Evolutionary conservation across 495 filamentous ascomycete species (phyloP).

Genomic region (Thermothielavioides terrestris): DNA sequence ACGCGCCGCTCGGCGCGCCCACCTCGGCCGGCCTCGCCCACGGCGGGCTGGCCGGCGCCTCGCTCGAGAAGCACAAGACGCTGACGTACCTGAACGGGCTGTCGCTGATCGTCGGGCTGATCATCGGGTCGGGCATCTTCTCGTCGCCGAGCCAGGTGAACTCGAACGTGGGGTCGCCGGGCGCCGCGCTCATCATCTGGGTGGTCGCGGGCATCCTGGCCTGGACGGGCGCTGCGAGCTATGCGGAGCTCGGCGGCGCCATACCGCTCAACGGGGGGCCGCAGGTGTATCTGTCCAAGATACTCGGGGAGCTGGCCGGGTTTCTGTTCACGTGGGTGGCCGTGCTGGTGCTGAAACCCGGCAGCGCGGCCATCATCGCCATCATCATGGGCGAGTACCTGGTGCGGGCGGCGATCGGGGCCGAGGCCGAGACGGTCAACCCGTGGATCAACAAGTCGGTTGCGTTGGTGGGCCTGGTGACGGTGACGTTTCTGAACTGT

Average conservation of each 20-base stretch:
- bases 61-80: slow-evolving; percentile 89
- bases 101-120: slow-evolving; percentile 80
- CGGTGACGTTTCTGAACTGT: slow-evolving; percentile 80
- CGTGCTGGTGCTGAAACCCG: slow-evolving; percentile 87
- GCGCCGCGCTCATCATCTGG: slow-evolving; percentile 86
- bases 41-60: slow-evolving; percentile 41
- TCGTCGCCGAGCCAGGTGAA: slow-evolving; percentile 93
- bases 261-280: slow-evolving; percentile 93
- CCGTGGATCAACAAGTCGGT: slow-evolving; percentile 88
- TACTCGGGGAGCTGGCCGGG: slow-evolving; percentile 84
- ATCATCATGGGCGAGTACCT: slow-evolving; percentile 98
- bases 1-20: slow-evolving; percentile 72
- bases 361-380: slow-evolving; percentile 84
- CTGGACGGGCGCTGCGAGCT: slow-evolving; percentile 94
- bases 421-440: slow-evolving; percentile 65
- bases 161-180: slow-evolving; percentile 82
- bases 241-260: slow-evolving; percentile 90
- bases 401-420: slow-evolving; percentile 73
- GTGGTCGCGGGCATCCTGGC: slow-evolving; percentile 78
- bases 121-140: slow-evolving; percentile 98
- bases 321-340: slow-evolving; percentile 97
- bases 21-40: slow-evolving; percentile 41
- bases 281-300: slow-evolving; percentile 89
- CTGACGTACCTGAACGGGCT: slow-evolving; percentile 90
- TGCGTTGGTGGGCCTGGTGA: slow-evolving; percentile 63